phyloP scores from a whole-genome alignment of 2,329 filamentous ascomycete genomes.

The Epichloe aotearoae region DNA sequence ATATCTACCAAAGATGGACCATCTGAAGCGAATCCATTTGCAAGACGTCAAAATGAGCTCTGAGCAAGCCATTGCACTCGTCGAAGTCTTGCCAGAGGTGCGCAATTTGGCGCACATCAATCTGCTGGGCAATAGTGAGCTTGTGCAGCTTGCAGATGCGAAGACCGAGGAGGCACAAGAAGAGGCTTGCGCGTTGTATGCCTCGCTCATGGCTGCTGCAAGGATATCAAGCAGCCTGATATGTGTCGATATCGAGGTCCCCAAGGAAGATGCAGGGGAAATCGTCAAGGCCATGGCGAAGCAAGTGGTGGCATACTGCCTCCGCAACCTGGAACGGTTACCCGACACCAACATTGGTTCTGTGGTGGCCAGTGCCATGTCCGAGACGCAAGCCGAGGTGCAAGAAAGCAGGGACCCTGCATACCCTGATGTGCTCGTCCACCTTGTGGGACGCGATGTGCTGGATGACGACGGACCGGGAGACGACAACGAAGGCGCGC shows the following conservation, averaged over 20 bases:
- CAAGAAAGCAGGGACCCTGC: conserved; percentile 18
- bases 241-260: conserved; percentile 84
- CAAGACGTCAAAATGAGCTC: conserved; percentile 71
- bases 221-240: conserved; percentile 73
- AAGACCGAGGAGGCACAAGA: conserved; percentile 72
- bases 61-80: conserved; percentile 80
- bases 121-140: conserved; percentile 65
- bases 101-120: conserved; percentile 73
- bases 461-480: conserved; percentile 34
- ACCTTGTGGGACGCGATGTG: conserved; percentile 65
- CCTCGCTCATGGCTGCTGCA: conserved; percentile 77
- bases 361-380: conserved; percentile 28
- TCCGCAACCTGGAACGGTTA: conserved; percentile 77
- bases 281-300: conserved; percentile 85
- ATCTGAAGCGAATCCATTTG: conserved; percentile 74
- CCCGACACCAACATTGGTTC: conserved; percentile 50
- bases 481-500: conserved; percentile 55
- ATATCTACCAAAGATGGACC: conserved; percentile 50
- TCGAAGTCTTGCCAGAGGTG: conserved; percentile 80
- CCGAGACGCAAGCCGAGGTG: conserved; percentile 22
- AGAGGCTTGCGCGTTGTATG: conserved; percentile 87
- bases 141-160: conserved; percentile 59
- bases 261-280: conserved; percentile 69
- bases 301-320: conserved; percentile 86
- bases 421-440: conserved; percentile 71